A percentile compares a stretch with the other conserved stretches of the same genome.
These are phyloP conservation scores for Gossypium trilobum DNA, from an alignment of 441 rosid species.

Conservation along the genomic window DNA sequence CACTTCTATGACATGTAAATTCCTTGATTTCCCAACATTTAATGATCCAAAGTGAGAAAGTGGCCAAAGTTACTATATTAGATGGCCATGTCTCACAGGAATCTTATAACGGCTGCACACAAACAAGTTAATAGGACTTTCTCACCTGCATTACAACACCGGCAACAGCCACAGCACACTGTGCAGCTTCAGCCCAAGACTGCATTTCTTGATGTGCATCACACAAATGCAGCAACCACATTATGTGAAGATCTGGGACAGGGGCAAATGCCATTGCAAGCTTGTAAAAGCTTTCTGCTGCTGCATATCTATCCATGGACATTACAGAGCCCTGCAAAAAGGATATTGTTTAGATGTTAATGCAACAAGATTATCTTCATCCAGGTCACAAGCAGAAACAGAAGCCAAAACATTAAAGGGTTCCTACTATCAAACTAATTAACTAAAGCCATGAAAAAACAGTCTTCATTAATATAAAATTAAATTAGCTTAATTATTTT, in stretches of 20 bases:
- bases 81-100: neutral
- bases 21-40: neutral
- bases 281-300: slow-evolving; percentile 95
- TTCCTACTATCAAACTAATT: neutral
- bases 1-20: slow-evolving; percentile 4
- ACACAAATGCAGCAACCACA: slow-evolving; percentile 98
- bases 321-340: slow-evolving; percentile 59
- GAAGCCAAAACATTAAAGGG: neutral
- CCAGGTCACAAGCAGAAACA: neutral
- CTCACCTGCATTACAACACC: slow-evolving; percentile 99
- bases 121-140: neutral
- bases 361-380: neutral
- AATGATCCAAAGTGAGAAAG: neutral
- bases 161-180: slow-evolving; percentile 99
- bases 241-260: slow-evolving; percentile 98
- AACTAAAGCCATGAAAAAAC: neutral
- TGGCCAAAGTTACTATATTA: neutral
- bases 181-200: slow-evolving; percentile 99
- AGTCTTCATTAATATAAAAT: neutral
- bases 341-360: slow-evolving; percentile 14
- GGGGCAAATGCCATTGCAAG: slow-evolving; percentile 99
- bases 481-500: slow-evolving; percentile 6
- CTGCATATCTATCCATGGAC: slow-evolving; percentile 88
- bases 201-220: slow-evolving; percentile 99
- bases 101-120: neutral